Evolutionary conservation across 257 asterid species (phyloP), one percentile per base, ranked within the genome.

Genomic region (Haberlea rhodopensis): DNA sequence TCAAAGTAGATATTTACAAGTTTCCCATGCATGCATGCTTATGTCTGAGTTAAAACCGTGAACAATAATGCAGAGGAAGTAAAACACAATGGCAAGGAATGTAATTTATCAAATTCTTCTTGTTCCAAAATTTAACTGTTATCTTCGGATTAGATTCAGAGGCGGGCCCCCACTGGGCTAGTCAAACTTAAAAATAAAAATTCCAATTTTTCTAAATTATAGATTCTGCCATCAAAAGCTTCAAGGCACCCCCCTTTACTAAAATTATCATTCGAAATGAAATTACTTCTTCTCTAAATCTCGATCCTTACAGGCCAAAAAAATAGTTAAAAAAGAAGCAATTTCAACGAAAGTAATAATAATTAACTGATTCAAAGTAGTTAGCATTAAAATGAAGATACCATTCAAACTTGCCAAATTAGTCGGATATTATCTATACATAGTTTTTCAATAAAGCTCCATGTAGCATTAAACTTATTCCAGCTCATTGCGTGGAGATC

Each of bases 401-500:
- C 52, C 20, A 16, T 49, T 63, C 19, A 58, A 70, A 52, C 65
- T 70, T 66, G 66, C 77, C 75, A 67, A 63, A 52, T 29, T 24
- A 43, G 34, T n/a, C 66, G 65, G 8, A 40, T 16, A 43, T 43
- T n/a, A n/a, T n/a, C 51, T 43, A 43, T 43, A 5, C 16, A 4
- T 43, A 69, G 58, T 68, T 73, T 23, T 62, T 73, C 60, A 59
- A 32, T 53, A 63, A 58, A 25, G 19, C 65, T 24, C 49, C 28
- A 1, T n/a, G 32, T 15, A 32, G 70, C 48, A 66, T 53, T 52
- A 5, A 63, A 9, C 24, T 28, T 21, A 53, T 53, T 56, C 31
- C 68, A 65, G 62, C 76, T 71, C 80, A 60, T 49, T 49, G 54
- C 59, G 63, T 9, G 37, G 49, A 65, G 52, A 54, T 34, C 58